A percentile compares a stretch with the other conserved stretches of the same genome.
phyloP scores from a whole-genome alignment of 805 yeast species.

The Ogataea nonfermentans region DNA sequence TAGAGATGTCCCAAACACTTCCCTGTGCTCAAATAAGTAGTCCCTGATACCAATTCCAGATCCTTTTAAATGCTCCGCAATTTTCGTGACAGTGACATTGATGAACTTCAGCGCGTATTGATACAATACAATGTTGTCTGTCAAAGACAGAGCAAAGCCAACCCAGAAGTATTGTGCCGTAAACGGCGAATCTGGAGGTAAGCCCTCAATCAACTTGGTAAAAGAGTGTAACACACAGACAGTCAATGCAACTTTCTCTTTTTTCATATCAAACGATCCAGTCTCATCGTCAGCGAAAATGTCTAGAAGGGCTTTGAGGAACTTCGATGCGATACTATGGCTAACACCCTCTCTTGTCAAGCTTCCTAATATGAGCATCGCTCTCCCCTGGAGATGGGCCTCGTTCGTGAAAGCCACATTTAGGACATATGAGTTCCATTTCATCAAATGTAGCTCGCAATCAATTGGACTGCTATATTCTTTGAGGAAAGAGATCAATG shows the following conservation, averaged over 20 bases:
- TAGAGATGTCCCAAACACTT: constrained; percentile 41
- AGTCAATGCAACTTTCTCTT: constrained; percentile 28
- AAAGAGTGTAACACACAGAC: constrained; percentile 45
- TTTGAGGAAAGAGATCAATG: constrained; percentile 51
- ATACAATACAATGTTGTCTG: constrained; percentile 29
- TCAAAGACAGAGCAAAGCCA: constrained; percentile 25
- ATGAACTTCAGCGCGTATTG: constrained; percentile 36
- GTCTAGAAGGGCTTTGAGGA: constrained; percentile 25
- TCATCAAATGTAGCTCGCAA: constrained; percentile 54
- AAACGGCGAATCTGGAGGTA: constrained; percentile 44
- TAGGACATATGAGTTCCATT: constrained; percentile 64
- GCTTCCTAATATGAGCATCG: constrained; percentile 67
- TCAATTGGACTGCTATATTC: constrained; percentile 46
- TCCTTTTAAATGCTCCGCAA: constrained; percentile 32
- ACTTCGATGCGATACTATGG: constrained; percentile 42
- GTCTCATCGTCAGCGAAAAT: constrained; percentile 29
- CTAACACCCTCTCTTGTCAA: constrained; percentile 62
- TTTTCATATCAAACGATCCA: constrained; percentile 12
- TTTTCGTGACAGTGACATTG: constrained; percentile 35
- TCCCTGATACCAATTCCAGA: constrained; percentile 30
- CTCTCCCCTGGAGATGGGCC: constrained; percentile 64
- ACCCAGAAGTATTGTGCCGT: constrained; percentile 52
- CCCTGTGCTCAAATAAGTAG: constrained; percentile 32
- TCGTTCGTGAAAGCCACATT: constrained; percentile 57
- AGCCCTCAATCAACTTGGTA: constrained; percentile 47